A percentile compares a stretch with the other conserved stretches of the same genome.
Conservation (phyloP, 495 filamentous ascomycete species). For the Talaromyces nanjingensis region DNA sequence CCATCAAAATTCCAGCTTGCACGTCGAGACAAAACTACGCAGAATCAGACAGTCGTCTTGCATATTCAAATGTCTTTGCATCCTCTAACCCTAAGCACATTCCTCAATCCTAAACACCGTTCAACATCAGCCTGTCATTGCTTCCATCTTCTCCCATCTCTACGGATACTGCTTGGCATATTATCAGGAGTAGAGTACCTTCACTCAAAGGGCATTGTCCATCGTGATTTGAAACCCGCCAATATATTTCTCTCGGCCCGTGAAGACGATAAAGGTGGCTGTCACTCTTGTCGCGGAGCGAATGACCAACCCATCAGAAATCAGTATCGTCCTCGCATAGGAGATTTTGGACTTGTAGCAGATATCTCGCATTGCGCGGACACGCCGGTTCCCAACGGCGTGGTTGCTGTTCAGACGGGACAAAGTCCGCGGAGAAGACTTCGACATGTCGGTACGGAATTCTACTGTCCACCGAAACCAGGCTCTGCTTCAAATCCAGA, state of each 20-base stretch:
- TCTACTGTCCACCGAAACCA: slow-evolving; percentile 32
- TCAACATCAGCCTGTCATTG: slow-evolving; percentile 33
- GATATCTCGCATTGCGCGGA: slow-evolving; percentile 41
- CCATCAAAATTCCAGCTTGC: slow-evolving; percentile 31
- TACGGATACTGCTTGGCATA: slow-evolving; percentile 37
- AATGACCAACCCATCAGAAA: neutral
- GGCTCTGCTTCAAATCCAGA: slow-evolving; percentile 1
- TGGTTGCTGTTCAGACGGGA: neutral
- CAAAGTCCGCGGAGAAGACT: neutral
- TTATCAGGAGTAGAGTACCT: slow-evolving; percentile 52
- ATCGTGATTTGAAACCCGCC: slow-evolving; percentile 67
- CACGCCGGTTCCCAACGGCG: neutral
- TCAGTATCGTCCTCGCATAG: slow-evolving; percentile 37
- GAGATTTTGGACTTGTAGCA: slow-evolving; percentile 49
- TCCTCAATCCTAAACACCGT: slow-evolving; percentile 28
- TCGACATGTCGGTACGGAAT: slow-evolving; percentile 36
- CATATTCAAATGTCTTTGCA: slow-evolving; percentile 52
- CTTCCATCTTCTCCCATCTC: slow-evolving; percentile 39
- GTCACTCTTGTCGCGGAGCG: slow-evolving; percentile 26
- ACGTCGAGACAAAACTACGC: slow-evolving; percentile 17
- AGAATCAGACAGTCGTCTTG: slow-evolving; percentile 36
- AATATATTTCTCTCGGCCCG: slow-evolving; percentile 54
- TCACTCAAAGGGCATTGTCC: slow-evolving; percentile 53
- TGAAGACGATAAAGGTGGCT: slow-evolving; percentile 21
- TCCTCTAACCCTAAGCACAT: slow-evolving; percentile 41